Conservation (phyloP, 2,329 filamentous ascomycete species). For the Fusarium haematococcum region DNA sequence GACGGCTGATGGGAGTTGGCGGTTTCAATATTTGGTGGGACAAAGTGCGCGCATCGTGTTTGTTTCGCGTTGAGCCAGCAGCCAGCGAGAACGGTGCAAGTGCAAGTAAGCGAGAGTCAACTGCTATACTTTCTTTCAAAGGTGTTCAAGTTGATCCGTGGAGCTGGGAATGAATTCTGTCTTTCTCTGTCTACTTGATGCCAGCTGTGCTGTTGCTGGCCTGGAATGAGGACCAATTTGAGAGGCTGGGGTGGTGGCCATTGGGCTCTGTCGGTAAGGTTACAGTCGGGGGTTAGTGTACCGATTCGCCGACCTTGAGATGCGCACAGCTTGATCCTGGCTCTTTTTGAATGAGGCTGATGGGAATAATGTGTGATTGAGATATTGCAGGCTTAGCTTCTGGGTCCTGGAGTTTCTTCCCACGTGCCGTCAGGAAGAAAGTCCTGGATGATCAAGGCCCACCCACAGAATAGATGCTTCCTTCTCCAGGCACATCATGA, state of each 20-base stretch:
- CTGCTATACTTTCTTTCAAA: neutral
- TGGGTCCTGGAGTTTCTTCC: neutral
- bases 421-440: neutral
- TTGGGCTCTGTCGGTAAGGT: neutral
- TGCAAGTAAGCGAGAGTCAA: neutral
- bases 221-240: neutral
- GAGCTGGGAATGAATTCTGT: neutral
- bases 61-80: constrained; percentile 36
- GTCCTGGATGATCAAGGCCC: neutral
- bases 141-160: neutral
- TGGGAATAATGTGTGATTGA: neutral
- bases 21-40: constrained; percentile 21
- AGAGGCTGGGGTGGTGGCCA: constrained; percentile 26
- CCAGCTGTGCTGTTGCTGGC: neutral
- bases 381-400: neutral
- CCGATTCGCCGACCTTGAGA: constrained; percentile 20
- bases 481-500: neutral
- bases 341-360: neutral
- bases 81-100: neutral
- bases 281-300: constrained; percentile 18
- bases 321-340: neutral
- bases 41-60: constrained; percentile 31
- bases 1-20: constrained; percentile 16
- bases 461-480: neutral
- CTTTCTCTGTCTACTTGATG: neutral